A percentile compares a stretch with the other conserved stretches of the same genome.
These are phyloP conservation scores for Aspergillus japonicus DNA, from an alignment of 2,329 filamentous ascomycete genomes.

Conservation along the genomic window DNA sequence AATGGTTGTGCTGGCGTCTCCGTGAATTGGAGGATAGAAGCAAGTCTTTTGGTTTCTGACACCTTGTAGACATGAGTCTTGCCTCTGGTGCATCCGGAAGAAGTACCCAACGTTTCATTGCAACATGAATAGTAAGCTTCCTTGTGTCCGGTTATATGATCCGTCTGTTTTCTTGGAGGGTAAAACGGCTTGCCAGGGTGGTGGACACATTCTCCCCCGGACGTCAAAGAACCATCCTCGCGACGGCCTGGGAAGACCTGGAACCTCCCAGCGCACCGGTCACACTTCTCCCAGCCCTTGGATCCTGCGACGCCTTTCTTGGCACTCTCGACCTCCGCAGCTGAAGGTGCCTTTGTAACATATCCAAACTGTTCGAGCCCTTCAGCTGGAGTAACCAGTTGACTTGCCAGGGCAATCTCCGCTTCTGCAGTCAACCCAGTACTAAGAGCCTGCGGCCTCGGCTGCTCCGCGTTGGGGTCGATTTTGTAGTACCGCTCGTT, in stretches of 20 bases:
- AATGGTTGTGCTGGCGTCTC: conserved; percentile 60
- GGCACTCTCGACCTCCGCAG: conserved; percentile 65
- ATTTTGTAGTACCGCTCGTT: conserved; percentile 38
- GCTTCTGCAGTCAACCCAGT: conserved; percentile 68
- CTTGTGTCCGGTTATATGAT: conserved; percentile 55
- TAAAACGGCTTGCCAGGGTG: conserved; percentile 73
- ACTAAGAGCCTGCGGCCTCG: conserved; percentile 55
- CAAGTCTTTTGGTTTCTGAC: conserved; percentile 71
- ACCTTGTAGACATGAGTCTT: conserved; percentile 86
- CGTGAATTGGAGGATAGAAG: conserved; percentile 74
- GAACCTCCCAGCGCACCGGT: conserved; percentile 81
- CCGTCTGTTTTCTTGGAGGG: conserved; percentile 54
- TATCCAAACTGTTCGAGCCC: conserved; percentile 71
- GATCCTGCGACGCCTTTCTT: conserved; percentile 64
- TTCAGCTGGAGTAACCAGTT: conserved; percentile 63
- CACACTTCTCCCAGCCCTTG: conserved; percentile 81
- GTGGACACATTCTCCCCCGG: conserved; percentile 74
- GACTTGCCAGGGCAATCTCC: conserved; percentile 64
- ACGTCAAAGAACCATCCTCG: conserved; percentile 70
- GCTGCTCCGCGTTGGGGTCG: conserved; percentile 30
- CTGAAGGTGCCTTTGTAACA: conserved; percentile 65
- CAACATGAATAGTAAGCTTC: conserved; percentile 76
- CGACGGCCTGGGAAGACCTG: conserved; percentile 87
- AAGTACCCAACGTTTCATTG: conserved; percentile 68
- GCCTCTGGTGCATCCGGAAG: conserved; percentile 68